Evolutionary conservation across 2,329 filamentous ascomycete genomes (phyloP).

Genomic region (Penicillium sumatraense): DNA sequence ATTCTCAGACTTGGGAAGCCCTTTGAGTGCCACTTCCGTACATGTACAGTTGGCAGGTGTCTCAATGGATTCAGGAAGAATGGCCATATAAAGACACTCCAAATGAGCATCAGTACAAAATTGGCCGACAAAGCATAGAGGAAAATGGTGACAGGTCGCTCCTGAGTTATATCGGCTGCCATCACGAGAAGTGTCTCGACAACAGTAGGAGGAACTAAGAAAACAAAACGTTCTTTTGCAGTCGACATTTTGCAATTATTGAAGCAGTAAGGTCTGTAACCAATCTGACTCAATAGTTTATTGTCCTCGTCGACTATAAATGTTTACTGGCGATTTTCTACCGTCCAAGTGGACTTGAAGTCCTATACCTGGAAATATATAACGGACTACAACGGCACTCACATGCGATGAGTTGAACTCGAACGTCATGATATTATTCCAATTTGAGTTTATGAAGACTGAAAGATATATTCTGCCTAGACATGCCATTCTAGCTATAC

Average conservation of each 20-base stretch:
- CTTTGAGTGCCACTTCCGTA: neutral
- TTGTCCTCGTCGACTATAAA: too few relatives aligned
- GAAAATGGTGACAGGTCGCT: constrained; percentile 18
- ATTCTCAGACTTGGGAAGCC: neutral
- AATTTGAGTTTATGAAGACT: neutral
- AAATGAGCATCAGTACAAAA: constrained; percentile 34
- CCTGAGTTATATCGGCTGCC: constrained; percentile 1
- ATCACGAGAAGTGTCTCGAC: constrained; percentile 11
- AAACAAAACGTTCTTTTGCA: constrained; percentile 8
- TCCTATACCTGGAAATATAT: neutral
- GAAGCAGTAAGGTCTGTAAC: neutral
- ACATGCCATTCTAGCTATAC: too few relatives aligned
- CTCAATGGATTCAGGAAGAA: constrained; percentile 55
- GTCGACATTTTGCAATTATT: constrained; percentile 7
- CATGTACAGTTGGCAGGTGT: constrained; percentile 49
- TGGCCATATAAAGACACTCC: constrained; percentile 53
- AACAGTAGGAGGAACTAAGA: constrained; percentile 7
- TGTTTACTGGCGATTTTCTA: too few relatives aligned
- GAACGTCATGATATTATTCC: neutral
- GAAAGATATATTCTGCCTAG: neutral
- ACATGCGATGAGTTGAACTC: neutral
- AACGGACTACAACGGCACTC: neutral
- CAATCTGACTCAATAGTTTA: neutral
- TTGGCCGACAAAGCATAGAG: constrained; percentile 27
- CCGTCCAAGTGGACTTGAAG: too few relatives aligned